These are phyloP conservation scores for Globisporangium parvum DNA, from an alignment of 352 stramenopile species.

Conservation along the genomic window DNA sequence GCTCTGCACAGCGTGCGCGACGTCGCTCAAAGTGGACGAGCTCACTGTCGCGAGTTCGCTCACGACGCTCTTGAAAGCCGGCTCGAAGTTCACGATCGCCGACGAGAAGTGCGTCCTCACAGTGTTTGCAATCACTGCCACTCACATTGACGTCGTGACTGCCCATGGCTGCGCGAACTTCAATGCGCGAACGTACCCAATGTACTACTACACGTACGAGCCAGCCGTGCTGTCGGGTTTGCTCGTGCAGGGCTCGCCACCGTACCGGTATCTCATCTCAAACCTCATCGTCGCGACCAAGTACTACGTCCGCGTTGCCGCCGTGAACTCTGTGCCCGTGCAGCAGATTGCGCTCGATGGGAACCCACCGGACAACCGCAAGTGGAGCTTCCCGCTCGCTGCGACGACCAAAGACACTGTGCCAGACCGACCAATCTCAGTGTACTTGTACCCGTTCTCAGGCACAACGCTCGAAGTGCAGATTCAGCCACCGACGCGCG, in stretches of 20 bases:
- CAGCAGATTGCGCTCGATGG: constrained; percentile 80
- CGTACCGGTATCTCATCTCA: constrained; percentile 77
- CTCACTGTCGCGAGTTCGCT: constrained; percentile 36
- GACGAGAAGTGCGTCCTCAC: constrained; percentile 44
- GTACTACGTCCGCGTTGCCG: constrained; percentile 92
- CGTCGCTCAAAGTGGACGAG: constrained; percentile 27
- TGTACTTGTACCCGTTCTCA: constrained; percentile 54
- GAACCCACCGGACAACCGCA: constrained; percentile 84
- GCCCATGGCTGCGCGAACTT: constrained; percentile 41
- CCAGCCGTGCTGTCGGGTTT: constrained; percentile 43
- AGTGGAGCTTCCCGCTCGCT: constrained; percentile 84
- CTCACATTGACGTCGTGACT: constrained; percentile 21
- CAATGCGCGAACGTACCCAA: constrained; percentile 30
- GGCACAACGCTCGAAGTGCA: constrained; percentile 65
- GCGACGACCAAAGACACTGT: constrained; percentile 78
- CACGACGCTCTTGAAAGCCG: constrained; percentile 17
- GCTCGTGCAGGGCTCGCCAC: constrained; percentile 67
- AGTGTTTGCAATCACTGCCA: constrained; percentile 19
- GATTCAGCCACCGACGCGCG: constrained; percentile 57
- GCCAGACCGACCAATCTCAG: constrained; percentile 59
- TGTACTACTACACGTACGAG: constrained; percentile 60
- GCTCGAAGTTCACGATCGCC: constrained; percentile 45
- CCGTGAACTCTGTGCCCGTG: constrained; percentile 84
- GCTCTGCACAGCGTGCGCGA: constrained; percentile 43
- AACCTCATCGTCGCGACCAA: constrained; percentile 49